Evolutionary conservation across 148 eudicot genomes (phyloP).

Genomic region (Vaccinium vitisidaea): DNA sequence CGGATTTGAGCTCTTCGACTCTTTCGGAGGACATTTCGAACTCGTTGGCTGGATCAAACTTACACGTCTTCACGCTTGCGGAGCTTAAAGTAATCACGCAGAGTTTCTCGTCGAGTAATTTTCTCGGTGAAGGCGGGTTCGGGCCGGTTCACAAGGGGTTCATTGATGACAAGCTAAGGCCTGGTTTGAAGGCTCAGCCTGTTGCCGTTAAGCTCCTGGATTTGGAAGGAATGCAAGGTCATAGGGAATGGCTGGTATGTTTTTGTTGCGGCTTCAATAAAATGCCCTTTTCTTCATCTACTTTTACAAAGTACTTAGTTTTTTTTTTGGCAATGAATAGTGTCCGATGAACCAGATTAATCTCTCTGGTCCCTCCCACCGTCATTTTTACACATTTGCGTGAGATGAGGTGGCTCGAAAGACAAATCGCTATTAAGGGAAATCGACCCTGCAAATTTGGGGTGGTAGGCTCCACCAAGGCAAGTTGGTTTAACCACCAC

Average conservation of each 20-base stretch:
- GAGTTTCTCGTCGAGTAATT: constrained; percentile 63
- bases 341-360: too few species aligned
- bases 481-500: too few species aligned
- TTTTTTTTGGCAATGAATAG: too few species aligned
- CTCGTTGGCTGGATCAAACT: constrained; percentile 64
- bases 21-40: constrained; percentile 60
- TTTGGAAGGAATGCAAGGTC: constrained; percentile 81
- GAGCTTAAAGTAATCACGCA: constrained; percentile 80
- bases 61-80: constrained; percentile 54
- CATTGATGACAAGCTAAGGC: constrained; percentile 72
- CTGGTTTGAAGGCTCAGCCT: constrained; percentile 79
- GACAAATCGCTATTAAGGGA: too few species aligned
- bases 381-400: too few species aligned
- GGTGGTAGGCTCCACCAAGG: too few species aligned
- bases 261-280: not conserved
- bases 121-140: constrained; percentile 91
- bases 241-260: constrained; percentile 87
- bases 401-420: too few species aligned
- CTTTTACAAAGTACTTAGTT: not conserved
- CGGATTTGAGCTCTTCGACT: constrained; percentile 56
- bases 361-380: too few species aligned
- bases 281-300: not conserved
- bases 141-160: constrained; percentile 96
- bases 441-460: too few species aligned
- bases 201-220: constrained; percentile 92